phyloP scores from a whole-genome alignment of 2,329 filamentous ascomycete genomes.

The Trichoderma sp. region DNA sequence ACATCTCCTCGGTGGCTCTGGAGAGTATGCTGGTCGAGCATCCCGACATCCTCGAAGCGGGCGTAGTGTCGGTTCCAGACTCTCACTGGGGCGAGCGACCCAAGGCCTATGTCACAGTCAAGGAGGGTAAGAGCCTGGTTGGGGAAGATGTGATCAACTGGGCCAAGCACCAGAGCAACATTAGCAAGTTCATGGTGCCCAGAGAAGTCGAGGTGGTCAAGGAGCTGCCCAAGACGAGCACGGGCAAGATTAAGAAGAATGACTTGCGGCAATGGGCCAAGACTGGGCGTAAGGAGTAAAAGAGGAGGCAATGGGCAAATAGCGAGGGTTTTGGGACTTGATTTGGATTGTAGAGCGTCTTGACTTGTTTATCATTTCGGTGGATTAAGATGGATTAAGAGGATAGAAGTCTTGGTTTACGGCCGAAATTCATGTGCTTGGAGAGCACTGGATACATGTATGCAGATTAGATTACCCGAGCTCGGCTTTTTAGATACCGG shows the following conservation, averaged over 20 bases:
- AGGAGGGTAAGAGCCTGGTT: slow-evolving; percentile 55
- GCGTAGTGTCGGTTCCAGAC: slow-evolving; percentile 84
- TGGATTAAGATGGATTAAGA: not conserved
- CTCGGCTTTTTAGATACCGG: no score
- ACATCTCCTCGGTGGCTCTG: slow-evolving; percentile 91
- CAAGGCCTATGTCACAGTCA: slow-evolving; percentile 87
- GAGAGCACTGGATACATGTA: not conserved
- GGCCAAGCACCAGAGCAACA: slow-evolving; percentile 77
- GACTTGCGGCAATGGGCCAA: slow-evolving; percentile 80
- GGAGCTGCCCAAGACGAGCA: slow-evolving; percentile 95
- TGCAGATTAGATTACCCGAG: not conserved
- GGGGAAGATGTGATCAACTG: slow-evolving; percentile 74
- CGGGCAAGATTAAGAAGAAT: slow-evolving; percentile 96
- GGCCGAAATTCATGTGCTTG: not conserved
- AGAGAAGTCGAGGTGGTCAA: slow-evolving; percentile 73
- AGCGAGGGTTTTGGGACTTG: not conserved
- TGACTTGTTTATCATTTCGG: not conserved
- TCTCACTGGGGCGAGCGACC: slow-evolving; percentile 95
- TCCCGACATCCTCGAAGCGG: slow-evolving; percentile 85
- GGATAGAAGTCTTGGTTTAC: not conserved
- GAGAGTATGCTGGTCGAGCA: slow-evolving; percentile 89
- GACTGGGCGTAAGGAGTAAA: slow-evolving; percentile 28
- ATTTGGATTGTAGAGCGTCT: not conserved
- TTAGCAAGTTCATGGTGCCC: slow-evolving; percentile 88
- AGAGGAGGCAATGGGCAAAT: not conserved